Percentiles rank a stretch among this genome's conserved stretches.
These are phyloP conservation scores for Psidium guajava DNA, from an alignment of 345 rosid genomes.

Conservation along the genomic window DNA sequence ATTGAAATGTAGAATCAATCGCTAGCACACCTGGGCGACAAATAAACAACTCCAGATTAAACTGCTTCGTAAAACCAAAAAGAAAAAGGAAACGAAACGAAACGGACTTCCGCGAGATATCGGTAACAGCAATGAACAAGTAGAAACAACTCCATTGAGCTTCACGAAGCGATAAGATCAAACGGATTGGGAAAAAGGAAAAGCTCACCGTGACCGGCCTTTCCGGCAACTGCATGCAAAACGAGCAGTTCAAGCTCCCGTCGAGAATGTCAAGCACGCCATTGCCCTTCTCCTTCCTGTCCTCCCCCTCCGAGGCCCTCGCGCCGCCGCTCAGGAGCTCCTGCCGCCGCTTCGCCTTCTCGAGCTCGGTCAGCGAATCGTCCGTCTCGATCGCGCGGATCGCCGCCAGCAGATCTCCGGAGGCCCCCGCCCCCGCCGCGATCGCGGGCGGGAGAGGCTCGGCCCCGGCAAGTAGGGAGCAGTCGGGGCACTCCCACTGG, in stretches of 20 bases:
- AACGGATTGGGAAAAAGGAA: not conserved
- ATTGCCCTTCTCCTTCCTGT: constrained; percentile 5
- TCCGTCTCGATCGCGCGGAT: constrained; percentile 46
- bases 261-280: constrained; percentile 23
- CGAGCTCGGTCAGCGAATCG: constrained; percentile 24
- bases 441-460: constrained; percentile 3
- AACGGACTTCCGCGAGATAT: not conserved
- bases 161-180: not conserved
- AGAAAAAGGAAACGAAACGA: not conserved
- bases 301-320: constrained; percentile 1
- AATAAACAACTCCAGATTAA: not conserved
- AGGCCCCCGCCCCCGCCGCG: constrained; percentile 8
- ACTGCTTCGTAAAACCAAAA: not conserved
- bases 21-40: not conserved
- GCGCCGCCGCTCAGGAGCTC: constrained; percentile 34
- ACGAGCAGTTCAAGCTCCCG: constrained; percentile 33
- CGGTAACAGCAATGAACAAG: not conserved
- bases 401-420: constrained; percentile 36
- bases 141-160: not conserved
- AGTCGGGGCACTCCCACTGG: constrained; percentile 72
- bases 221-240: constrained; percentile 51
- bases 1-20: not conserved
- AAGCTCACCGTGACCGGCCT: constrained; percentile 64
- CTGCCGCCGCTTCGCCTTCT: constrained; percentile 49
- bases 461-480: constrained; percentile 9